Evolutionary conservation across 805 yeast genomes (phyloP).

Genomic region (Grigorovia transvaalensis): DNA sequence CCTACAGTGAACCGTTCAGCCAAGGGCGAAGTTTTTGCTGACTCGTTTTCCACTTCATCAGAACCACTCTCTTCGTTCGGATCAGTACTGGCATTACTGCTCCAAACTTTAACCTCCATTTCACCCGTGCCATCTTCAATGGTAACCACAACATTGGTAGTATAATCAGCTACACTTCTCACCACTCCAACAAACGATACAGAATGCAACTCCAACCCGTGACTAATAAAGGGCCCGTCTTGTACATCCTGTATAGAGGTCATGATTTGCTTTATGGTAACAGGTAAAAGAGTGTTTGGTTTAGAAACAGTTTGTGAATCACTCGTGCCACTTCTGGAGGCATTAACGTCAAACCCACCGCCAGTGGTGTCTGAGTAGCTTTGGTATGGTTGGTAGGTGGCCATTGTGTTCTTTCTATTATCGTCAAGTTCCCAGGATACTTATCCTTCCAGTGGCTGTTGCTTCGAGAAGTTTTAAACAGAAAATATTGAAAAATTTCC

Average conservation of each 20-base stretch:
- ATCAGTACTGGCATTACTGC: slow-evolving; percentile 31
- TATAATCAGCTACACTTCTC: slow-evolving; percentile 50
- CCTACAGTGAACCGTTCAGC: slow-evolving; percentile 34
- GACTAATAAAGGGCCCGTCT: slow-evolving; percentile 55
- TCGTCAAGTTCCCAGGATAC: too few species aligned
- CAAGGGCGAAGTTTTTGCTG: slow-evolving; percentile 15
- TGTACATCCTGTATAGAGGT: slow-evolving; percentile 51
- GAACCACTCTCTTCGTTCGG: slow-evolving; percentile 23
- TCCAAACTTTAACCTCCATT: slow-evolving; percentile 57
- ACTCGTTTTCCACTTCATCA: slow-evolving; percentile 9
- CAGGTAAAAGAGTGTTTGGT: slow-evolving; percentile 42
- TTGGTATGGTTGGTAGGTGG: slow-evolving; percentile 26
- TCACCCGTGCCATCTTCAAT: slow-evolving; percentile 76
- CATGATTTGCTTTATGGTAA: slow-evolving; percentile 61
- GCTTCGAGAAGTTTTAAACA: background rate
- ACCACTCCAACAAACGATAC: slow-evolving; percentile 62
- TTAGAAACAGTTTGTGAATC: slow-evolving; percentile 14
- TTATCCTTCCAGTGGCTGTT: too few species aligned
- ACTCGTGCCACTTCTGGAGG: slow-evolving; percentile 16
- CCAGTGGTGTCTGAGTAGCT: slow-evolving; percentile 26
- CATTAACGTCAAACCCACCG: slow-evolving; percentile 24
- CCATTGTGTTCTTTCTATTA: background rate
- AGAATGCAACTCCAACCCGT: slow-evolving; percentile 50
- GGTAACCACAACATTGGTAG: slow-evolving; percentile 45
- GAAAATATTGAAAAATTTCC: background rate